phyloP scores from a whole-genome alignment of 108 stramenopile genomes.

The Heterococcus sp. region DNA sequence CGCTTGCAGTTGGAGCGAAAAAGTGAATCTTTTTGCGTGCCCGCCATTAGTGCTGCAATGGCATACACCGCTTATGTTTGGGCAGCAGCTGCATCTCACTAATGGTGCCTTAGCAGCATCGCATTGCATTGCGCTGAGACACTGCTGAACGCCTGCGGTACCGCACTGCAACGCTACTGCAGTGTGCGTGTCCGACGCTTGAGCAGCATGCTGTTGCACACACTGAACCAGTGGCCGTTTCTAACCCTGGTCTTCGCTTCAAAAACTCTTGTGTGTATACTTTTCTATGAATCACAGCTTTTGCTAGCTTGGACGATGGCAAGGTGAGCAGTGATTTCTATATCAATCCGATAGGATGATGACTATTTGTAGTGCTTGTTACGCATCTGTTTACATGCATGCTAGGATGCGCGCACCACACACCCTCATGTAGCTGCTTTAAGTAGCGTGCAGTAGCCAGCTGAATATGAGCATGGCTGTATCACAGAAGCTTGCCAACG shows the following conservation, averaged over 20 bases:
- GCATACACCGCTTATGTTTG: not conserved
- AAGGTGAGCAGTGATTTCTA: conserved; percentile 11
- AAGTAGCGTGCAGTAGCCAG: too few relatives aligned
- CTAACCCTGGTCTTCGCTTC: too few relatives aligned
- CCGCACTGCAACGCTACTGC: not conserved
- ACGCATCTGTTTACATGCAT: not conserved
- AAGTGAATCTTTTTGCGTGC: not conserved
- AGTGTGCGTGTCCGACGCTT: not conserved
- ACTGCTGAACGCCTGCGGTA: not conserved
- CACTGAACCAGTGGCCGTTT: too few relatives aligned
- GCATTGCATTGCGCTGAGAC: not conserved
- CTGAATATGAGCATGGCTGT: too few relatives aligned
- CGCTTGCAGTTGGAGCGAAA: not conserved
- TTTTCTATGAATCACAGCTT: too few relatives aligned
- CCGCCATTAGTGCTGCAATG: not conserved
- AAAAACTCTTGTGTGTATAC: too few relatives aligned
- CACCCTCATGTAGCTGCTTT: too few relatives aligned
- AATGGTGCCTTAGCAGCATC: not conserved
- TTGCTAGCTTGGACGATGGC: conserved; percentile 43
- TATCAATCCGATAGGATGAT: not conserved
- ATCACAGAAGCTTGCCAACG: too few relatives aligned
- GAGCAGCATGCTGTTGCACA: not conserved
- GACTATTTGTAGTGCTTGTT: not conserved
- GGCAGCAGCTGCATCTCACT: not conserved
- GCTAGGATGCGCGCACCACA: not conserved